Percentiles rank a stretch among this genome's conserved stretches.
phyloP scores from a whole-genome alignment of 2,329 filamentous ascomycete genomes.

The Rhynchosporium secalis region DNA sequence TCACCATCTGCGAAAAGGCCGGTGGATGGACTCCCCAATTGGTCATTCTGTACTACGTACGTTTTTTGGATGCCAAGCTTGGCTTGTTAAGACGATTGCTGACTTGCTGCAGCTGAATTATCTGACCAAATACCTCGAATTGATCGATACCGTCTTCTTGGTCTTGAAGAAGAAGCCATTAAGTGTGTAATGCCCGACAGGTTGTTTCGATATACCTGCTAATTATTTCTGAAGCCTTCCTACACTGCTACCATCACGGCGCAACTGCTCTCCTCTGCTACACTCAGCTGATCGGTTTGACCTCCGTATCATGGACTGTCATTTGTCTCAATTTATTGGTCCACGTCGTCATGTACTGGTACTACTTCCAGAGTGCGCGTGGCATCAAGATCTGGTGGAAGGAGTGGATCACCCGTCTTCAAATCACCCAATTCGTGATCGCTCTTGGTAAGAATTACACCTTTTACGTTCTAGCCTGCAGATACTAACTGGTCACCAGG shows the following conservation, averaged over 20 bases:
- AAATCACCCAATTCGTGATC: conserved; percentile 96
- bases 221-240: conserved; percentile 67
- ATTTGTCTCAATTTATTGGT: conserved; percentile 91
- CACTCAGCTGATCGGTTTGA: conserved; percentile 91
- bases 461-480: conserved; percentile 9
- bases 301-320: conserved; percentile 90
- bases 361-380: conserved; percentile 98
- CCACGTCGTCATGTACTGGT: conserved; percentile 99
- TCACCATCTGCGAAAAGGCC: conserved; percentile 75
- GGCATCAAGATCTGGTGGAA: conserved; percentile 99
- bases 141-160: conserved; percentile 93
- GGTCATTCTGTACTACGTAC: conserved; percentile 94
- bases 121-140: conserved; percentile 94
- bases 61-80: conserved; percentile 42
- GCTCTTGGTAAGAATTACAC: conserved; percentile 69
- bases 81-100: conserved; percentile 38
- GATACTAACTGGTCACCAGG: conserved; percentile 55
- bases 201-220: conserved; percentile 32
- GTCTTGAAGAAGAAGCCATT: conserved; percentile 99
- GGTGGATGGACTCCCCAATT: conserved; percentile 94
- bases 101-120: conserved; percentile 77
- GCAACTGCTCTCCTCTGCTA: conserved; percentile 97
- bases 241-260: conserved; percentile 98
- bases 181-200: conserved; percentile 52
- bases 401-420: conserved; percentile 97